Evolutionary conservation across 805 yeast genomes (phyloP).

Genomic region (Cyberlindnera euphorbiiphila): DNA sequence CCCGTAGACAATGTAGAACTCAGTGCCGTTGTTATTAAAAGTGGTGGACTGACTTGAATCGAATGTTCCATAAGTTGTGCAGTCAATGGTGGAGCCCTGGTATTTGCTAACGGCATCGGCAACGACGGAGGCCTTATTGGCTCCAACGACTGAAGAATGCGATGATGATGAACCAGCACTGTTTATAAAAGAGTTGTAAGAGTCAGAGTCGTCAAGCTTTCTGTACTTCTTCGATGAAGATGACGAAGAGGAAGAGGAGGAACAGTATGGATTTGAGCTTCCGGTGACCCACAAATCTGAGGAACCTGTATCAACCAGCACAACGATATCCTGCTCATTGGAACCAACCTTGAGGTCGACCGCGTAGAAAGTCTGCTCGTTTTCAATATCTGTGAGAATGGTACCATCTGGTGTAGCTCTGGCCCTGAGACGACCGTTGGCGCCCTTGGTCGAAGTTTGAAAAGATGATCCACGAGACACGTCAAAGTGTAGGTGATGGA

Average conservation of each 20-base stretch:
- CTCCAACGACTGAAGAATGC: no score
- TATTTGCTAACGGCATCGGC: slow-evolving; percentile 12
- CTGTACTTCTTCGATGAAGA: slow-evolving; percentile 10
- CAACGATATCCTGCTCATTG: slow-evolving; percentile 48
- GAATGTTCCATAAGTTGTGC: slow-evolving; percentile 39
- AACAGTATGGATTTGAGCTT: slow-evolving; percentile 45
- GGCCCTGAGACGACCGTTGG: slow-evolving; percentile 10
- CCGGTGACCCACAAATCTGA: slow-evolving; percentile 67
- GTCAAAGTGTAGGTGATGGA: slow-evolving; percentile 14
- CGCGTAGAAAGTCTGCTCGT: slow-evolving; percentile 42
- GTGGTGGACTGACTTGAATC: slow-evolving; percentile 31
- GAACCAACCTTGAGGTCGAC: slow-evolving; percentile 52
- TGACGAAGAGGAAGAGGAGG: slow-evolving; percentile 14
- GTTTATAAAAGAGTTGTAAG: neutral
- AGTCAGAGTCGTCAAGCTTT: slow-evolving; percentile 11
- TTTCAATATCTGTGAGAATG: slow-evolving; percentile 33
- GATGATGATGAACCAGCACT: no score
- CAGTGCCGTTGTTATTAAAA: slow-evolving; percentile 31
- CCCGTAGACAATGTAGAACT: slow-evolving; percentile 46
- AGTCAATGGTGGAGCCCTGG: slow-evolving; percentile 27
- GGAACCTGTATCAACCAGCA: slow-evolving; percentile 73
- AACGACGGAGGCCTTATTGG: slow-evolving; percentile 3
- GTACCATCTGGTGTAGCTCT: slow-evolving; percentile 25
- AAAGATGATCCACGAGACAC: slow-evolving; percentile 19
- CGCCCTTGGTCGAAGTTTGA: slow-evolving; percentile 11